Base-by-base conservation (phyloP, 192 early-diverging fungal genomes). In the Coemansia sp. region DNA sequence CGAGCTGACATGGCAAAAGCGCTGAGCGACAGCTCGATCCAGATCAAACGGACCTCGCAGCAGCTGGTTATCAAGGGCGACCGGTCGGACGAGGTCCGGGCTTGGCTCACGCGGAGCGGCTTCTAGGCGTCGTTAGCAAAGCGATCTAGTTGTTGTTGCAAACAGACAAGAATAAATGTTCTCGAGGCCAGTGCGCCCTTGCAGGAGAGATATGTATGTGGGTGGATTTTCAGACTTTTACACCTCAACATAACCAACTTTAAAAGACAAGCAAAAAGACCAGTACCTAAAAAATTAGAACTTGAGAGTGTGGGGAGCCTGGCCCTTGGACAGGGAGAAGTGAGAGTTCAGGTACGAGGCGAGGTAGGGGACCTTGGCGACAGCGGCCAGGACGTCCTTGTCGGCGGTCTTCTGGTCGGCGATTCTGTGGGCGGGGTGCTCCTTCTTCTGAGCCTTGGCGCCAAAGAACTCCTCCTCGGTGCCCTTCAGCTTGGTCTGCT, bases 261-360 rank as follows among this genome's bases (percentile, higher is more conserved):
- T 70, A 61, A 64, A 77, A 64, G 64, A 74, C 66, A 61, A 66
- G 65, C 22, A 45, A 60, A 58, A 60, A 61, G 40, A 43, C 40
- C 59, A 64, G 35, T 17, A 17, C 17, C 51, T 53, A 84, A 12
- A 35, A 65, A 85, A 84, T 94, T 97, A 98, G 88, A 97, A 98
- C 89, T 94, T 91, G 84, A 99, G 84, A 67, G 85, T 75, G 89
- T 99, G 98, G 71, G 96, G 95, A 75, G 90, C 91, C 88, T 98
- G 94, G 74, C 96, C 95, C 89, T 96, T 97, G 87, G 89, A 81
- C 61, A 99, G 90, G 43, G 94, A 86, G 86, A 99, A 99, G 66
- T 87, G 86, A 65, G 94, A 82, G 70, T 78, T 78, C 57, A 99
- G 87, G 93, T 99, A 99, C 49, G 90, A 85, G 70, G 86, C 86